Evolutionary conservation across 1,139 yeast species (phyloP).

Genomic region (Pichia sp.): DNA sequence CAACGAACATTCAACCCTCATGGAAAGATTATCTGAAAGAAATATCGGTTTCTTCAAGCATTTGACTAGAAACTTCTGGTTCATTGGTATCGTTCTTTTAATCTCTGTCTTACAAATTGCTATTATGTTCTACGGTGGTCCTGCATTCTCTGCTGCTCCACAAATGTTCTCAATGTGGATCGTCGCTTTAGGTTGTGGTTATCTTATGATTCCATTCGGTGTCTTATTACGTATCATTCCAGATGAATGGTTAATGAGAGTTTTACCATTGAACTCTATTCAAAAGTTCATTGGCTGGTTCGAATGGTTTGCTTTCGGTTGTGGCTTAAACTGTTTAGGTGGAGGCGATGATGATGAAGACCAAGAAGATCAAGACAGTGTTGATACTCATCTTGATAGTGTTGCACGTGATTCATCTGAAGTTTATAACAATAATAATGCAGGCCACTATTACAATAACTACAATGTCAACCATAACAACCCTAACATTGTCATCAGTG

Average conservation of each 20-base stretch:
- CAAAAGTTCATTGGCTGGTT: constrained; percentile 45
- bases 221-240: constrained; percentile 74
- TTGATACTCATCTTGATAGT: too few species aligned
- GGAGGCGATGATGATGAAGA: neutral
- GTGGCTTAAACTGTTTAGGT: too few species aligned
- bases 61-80: constrained; percentile 78
- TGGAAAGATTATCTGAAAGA: constrained; percentile 54
- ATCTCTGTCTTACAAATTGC: constrained; percentile 84
- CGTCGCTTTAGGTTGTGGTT: constrained; percentile 81
- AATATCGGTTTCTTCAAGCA: constrained; percentile 84
- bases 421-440: neutral
- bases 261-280: constrained; percentile 68
- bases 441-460: neutral
- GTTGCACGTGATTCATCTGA: constrained; percentile 2
- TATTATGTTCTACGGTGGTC: constrained; percentile 97
- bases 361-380: too few species aligned
- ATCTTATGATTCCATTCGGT: constrained; percentile 81
- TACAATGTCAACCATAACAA: neutral
- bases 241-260: constrained; percentile 65
- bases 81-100: constrained; percentile 63
- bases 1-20: constrained; percentile 57
- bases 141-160: constrained; percentile 80
- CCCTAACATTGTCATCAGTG: constrained; percentile 7
- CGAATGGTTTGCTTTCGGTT: constrained; percentile 45
- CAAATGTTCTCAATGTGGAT: constrained; percentile 91